Percentiles rank a stretch among this genome's conserved stretches.
Evolutionary conservation across 78 protist genomes (phyloP).

Genomic region (Polysphondylium violaceum): DNA sequence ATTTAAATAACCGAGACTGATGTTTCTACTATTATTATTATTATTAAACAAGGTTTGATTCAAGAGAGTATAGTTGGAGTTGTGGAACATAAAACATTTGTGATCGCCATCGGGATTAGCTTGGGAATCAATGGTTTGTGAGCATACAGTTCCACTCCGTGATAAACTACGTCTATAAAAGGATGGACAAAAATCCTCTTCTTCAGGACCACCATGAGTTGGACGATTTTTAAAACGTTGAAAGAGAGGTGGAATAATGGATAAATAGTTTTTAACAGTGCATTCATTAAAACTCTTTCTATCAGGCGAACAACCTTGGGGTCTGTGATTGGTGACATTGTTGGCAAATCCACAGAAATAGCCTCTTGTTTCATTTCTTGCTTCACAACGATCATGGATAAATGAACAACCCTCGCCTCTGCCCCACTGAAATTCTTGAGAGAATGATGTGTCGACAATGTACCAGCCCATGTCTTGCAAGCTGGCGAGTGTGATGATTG

Average conservation of each 20-base stretch:
- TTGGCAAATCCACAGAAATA: background rate
- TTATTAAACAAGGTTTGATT: too few species aligned
- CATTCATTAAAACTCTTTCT: background rate
- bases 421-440: slow-evolving; percentile 29
- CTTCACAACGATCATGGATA: slow-evolving; percentile 4
- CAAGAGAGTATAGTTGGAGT: background rate
- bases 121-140: background rate
- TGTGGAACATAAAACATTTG: background rate
- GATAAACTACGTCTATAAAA: background rate
- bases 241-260: background rate
- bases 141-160: background rate
- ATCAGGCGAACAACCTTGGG: slow-evolving; percentile 20
- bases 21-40: too few species aligned
- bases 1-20: too few species aligned
- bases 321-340: background rate
- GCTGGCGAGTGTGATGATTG: background rate
- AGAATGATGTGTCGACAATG: slow-evolving; percentile 1
- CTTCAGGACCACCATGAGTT: background rate
- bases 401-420: slow-evolving; percentile 7
- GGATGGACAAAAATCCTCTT: slow-evolving; percentile 5
- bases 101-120: background rate
- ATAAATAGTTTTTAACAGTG: background rate
- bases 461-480: slow-evolving; percentile 49
- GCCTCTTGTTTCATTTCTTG: background rate
- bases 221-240: slow-evolving; percentile 13